Conservation (phyloP, 2,329 filamentous ascomycete species). For the Zopfia rhizophila region DNA sequence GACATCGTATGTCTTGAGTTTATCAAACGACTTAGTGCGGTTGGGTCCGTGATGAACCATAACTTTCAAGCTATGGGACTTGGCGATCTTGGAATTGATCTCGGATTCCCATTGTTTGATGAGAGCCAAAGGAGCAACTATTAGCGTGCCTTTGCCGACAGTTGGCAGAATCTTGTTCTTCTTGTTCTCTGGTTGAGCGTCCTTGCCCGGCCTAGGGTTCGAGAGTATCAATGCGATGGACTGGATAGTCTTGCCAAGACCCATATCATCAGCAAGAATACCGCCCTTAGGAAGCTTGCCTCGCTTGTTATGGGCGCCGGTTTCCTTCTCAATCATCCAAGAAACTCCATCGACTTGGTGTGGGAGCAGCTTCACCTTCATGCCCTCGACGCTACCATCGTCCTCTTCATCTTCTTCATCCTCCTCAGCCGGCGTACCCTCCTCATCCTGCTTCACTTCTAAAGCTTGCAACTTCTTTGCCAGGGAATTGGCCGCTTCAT, state of each 20-base stretch:
- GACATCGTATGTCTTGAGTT: constrained; percentile 87
- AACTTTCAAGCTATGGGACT: constrained; percentile 77
- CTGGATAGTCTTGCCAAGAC: constrained; percentile 94
- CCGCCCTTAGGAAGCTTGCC: constrained; percentile 85
- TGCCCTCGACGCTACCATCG: constrained; percentile 77
- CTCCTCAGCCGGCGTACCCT: constrained; percentile 61
- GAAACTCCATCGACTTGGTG: constrained; percentile 94
- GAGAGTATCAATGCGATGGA: constrained; percentile 87
- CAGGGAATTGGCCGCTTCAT: constrained; percentile 50
- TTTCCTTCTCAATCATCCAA: constrained; percentile 95
- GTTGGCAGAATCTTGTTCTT: constrained; percentile 75
- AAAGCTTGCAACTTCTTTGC: constrained; percentile 57
- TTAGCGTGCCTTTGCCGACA: constrained; percentile 82
- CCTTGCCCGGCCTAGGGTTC: constrained; percentile 74
- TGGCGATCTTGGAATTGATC: constrained; percentile 82
- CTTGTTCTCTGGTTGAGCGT: constrained; percentile 56
- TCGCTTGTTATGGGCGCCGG: constrained; percentile 83
- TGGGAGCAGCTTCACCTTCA: constrained; percentile 87
- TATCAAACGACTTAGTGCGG: constrained; percentile 79
- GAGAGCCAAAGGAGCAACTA: constrained; percentile 90
- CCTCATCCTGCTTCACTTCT: constrained; percentile 56
- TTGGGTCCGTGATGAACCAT: constrained; percentile 91
- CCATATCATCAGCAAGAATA: constrained; percentile 97
- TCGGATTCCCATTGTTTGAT: constrained; percentile 98
- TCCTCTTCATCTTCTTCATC: constrained; percentile 59